Evolutionary conservation across 345 rosid genomes (phyloP).

Genomic region (Pistacia vera): DNA sequence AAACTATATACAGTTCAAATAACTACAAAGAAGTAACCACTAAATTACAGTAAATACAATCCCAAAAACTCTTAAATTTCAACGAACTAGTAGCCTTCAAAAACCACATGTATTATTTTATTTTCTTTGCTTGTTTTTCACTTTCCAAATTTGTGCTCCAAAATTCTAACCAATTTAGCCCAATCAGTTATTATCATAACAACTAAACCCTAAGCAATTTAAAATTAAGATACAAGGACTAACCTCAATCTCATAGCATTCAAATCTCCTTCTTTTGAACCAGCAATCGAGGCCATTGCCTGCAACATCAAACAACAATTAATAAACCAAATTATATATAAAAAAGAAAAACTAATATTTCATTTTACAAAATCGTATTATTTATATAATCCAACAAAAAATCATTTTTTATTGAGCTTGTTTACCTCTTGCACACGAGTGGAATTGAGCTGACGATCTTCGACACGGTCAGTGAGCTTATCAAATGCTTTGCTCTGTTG

Average conservation of each 20-base stretch:
- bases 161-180: background rate
- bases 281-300: slow-evolving; percentile 99
- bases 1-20: background rate
- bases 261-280: slow-evolving; percentile 79
- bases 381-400: background rate
- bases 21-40: background rate
- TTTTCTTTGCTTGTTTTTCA: background rate
- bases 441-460: slow-evolving; percentile 98
- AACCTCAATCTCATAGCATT: slow-evolving; percentile 92
- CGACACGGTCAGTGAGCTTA: slow-evolving; percentile 97
- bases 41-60: background rate
- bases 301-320: slow-evolving; percentile 23
- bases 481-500: slow-evolving; percentile 97
- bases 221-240: background rate
- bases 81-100: background rate
- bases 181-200: background rate
- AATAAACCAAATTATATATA: background rate
- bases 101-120: no score
- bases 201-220: background rate
- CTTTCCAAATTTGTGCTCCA: background rate
- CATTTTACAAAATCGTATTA: background rate
- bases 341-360: background rate
- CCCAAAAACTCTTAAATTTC: background rate
- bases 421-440: slow-evolving; percentile 88
- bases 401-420: background rate